Evolutionary conservation across 139 green algal genomes (phyloP), one percentile per base, ranked within the genome.

Genomic region (Tetraselmis chui): DNA sequence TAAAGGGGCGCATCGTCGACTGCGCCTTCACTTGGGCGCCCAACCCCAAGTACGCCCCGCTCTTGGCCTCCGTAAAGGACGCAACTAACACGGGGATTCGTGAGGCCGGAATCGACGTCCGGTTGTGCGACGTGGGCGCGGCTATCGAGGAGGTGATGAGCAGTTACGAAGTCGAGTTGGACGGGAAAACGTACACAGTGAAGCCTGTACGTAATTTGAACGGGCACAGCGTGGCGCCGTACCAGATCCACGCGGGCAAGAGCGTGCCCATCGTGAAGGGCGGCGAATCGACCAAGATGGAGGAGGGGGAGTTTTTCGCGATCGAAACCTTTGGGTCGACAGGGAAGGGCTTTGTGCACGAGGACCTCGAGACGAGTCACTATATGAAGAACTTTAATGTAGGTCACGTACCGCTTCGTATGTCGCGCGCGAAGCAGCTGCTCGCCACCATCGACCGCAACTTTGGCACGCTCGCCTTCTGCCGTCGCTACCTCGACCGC

Each of bases 311-410:
- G 91, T 98, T 98, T 86, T 99, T 94, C 80, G 97, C 97, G 77
- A 99, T 99, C 80, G 97, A 99, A 89, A 99, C 97, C 0, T 99
- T 99, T 85, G 97, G 97, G 26, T 95, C 87, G 85, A 99, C 95
- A 1, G 91, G 94, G 84, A 94, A 93, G 82, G 94, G 94, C 28
- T 97, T 95, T 76, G 96, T 99, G 83, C 88, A 90, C n/a, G 96
- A 99, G 84, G 97, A 99, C 88, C 89, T 99, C 78, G 97, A 99
- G 90, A 97, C 93, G 90, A 93, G 83, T 80, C 97, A 99, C 90
- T 99, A 99, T 92, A 98, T 98, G 95, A 99, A 98, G 92, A 96
- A 98, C 87, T 97, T 96, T 86, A 90, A 97, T 28, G 92, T 92
- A 28, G 94, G 94, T 1, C 90, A 97, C 82, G 92, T 97, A 79